Evolutionary conservation across 768 basidiomycete genomes (phyloP).

Genomic region (Termitomyces sp.): DNA sequence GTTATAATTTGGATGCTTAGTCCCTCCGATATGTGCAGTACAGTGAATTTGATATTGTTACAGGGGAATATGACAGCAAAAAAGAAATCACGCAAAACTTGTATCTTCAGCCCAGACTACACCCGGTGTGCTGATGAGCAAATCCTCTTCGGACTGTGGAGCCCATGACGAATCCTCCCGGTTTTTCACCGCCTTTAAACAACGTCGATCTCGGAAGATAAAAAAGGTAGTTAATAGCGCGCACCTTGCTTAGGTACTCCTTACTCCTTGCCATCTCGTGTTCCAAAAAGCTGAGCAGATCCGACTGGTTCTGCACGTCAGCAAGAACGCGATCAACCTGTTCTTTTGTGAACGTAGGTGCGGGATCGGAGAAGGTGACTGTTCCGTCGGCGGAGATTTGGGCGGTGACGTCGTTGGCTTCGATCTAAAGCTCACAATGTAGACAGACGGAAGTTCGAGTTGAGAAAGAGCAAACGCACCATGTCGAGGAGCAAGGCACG

Average conservation of each 20-base stretch:
- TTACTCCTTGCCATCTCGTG: constrained; percentile 55
- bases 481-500: constrained; percentile 62
- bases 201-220: neutral
- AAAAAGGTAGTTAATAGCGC: constrained; percentile 1
- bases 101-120: constrained; percentile 9
- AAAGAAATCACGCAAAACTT: neutral
- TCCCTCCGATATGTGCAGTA: neutral
- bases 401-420: constrained; percentile 63
- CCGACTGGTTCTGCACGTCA: constrained; percentile 50
- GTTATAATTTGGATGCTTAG: neutral
- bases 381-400: constrained; percentile 63
- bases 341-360: constrained; percentile 49
- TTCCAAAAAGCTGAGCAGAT: constrained; percentile 44
- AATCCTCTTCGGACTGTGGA: constrained; percentile 16
- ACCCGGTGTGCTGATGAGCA: constrained; percentile 7
- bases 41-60: neutral
- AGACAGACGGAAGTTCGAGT: neutral
- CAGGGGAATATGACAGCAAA: neutral
- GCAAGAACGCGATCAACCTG: constrained; percentile 58
- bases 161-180: constrained; percentile 18
- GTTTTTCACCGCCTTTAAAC: constrained; percentile 16
- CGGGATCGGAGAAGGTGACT: constrained; percentile 68
- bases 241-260: constrained; percentile 71
- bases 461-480: constrained; percentile 38
- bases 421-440: constrained; percentile 43